These are phyloP conservation scores for Penstemon davidsonii DNA, from an alignment of 257 asterid genomes.

Conservation along the genomic window DNA sequence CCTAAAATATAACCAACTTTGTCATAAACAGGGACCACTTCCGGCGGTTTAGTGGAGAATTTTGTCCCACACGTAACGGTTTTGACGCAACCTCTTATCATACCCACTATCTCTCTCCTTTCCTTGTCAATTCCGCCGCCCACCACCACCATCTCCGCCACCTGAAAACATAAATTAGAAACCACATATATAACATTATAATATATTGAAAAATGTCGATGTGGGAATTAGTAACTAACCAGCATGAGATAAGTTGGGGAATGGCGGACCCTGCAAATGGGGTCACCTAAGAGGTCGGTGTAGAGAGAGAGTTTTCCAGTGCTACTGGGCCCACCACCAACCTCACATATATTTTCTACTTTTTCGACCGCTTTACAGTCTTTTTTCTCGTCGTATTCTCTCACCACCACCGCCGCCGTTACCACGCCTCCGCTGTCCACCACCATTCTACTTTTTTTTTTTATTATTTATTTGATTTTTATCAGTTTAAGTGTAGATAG, in stretches of 20 bases:
- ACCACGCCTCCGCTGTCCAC: too few relatives aligned
- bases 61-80: constrained; percentile 80
- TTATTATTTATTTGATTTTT: too few relatives aligned
- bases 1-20: constrained; percentile 85
- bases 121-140: constrained; percentile 38
- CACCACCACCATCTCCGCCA: constrained; percentile 66
- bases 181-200: background rate
- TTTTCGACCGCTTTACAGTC: too few relatives aligned
- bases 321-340: too few relatives aligned
- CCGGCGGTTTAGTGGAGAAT: constrained; percentile 27
- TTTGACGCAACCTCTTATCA: constrained; percentile 84
- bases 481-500: too few relatives aligned
- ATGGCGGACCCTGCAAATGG: constrained; percentile 86
- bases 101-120: constrained; percentile 69
- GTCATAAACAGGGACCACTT: constrained; percentile 54
- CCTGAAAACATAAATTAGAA: constrained; percentile 2
- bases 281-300: constrained; percentile 92
- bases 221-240: constrained; percentile 28
- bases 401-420: too few relatives aligned
- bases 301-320: constrained; percentile 33
- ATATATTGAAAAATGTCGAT: background rate
- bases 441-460: too few relatives aligned
- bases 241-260: constrained; percentile 90
- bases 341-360: too few relatives aligned
- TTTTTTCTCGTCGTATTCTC: too few relatives aligned